A percentile compares a stretch with the other conserved stretches of the same genome.
Evolutionary conservation across 1,139 yeast species (phyloP).

Genomic region (Blastobotrys serpentis): DNA sequence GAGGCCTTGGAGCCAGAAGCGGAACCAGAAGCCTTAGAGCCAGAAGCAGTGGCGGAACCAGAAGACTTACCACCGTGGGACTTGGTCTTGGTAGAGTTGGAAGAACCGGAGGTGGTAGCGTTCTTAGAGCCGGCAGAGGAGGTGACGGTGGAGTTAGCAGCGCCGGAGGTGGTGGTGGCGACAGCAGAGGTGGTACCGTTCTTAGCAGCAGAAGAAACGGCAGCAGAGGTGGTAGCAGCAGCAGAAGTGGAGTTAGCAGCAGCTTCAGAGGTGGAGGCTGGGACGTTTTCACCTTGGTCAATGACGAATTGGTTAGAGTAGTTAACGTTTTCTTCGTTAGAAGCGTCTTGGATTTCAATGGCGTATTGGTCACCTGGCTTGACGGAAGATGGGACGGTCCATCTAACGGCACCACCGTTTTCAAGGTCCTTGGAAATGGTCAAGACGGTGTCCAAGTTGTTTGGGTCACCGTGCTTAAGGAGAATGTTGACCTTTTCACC

Average conservation of each 20-base stretch:
- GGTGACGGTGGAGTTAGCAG: slow-evolving; percentile 17
- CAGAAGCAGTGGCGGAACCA: slow-evolving; percentile 20
- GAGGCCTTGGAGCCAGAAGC: slow-evolving; percentile 18
- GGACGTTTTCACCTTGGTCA: slow-evolving; percentile 21
- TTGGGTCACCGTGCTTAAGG: slow-evolving; percentile 37
- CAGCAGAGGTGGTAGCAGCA: slow-evolving; percentile 19
- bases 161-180: slow-evolving; percentile 17
- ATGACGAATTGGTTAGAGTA: slow-evolving; percentile 40
- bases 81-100: slow-evolving; percentile 18
- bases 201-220: slow-evolving; percentile 17
- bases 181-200: slow-evolving; percentile 17
- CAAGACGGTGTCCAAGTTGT: slow-evolving; percentile 36
- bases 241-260: slow-evolving; percentile 23
- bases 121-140: slow-evolving; percentile 18
- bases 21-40: slow-evolving; percentile 12
- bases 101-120: slow-evolving; percentile 17
- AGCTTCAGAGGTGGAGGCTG: slow-evolving; percentile 23
- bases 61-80: slow-evolving; percentile 16
- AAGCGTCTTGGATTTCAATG: slow-evolving; percentile 35
- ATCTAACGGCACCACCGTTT: slow-evolving; percentile 41
- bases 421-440: slow-evolving; percentile 37
- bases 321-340: slow-evolving; percentile 34
- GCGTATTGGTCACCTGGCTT: slow-evolving; percentile 37
- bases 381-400: slow-evolving; percentile 38
- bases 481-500: slow-evolving; percentile 37